Conservation (phyloP, 1,139 yeast species). For the Zygosaccharomyces sapae region DNA sequence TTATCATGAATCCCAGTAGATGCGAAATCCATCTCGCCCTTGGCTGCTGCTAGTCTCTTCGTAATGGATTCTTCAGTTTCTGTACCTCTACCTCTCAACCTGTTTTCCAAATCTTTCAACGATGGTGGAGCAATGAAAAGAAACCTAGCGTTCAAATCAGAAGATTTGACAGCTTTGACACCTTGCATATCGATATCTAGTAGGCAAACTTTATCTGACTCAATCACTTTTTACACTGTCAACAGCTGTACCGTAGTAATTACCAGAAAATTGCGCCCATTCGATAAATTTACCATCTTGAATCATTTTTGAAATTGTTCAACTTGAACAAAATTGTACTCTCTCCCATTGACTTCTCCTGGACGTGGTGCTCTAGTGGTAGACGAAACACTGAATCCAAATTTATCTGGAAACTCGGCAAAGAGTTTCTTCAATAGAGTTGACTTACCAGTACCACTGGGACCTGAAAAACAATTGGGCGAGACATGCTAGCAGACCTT, state of each 20-base stretch:
- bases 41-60: slow-evolving; percentile 82
- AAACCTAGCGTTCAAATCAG: slow-evolving; percentile 78
- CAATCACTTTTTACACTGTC: slow-evolving; percentile 63
- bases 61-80: slow-evolving; percentile 80
- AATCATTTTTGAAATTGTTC: slow-evolving; percentile 76
- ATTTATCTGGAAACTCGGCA: slow-evolving; percentile 80
- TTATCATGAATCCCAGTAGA: slow-evolving; percentile 88
- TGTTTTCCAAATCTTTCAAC: slow-evolving; percentile 62
- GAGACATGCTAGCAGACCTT: slow-evolving; percentile 30
- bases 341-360: slow-evolving; percentile 86
- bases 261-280: slow-evolving; percentile 97
- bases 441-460: slow-evolving; percentile 96
- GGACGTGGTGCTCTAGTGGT: slow-evolving; percentile 90
- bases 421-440: slow-evolving; percentile 85
- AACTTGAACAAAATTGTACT: slow-evolving; percentile 79
- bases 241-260: slow-evolving; percentile 90
- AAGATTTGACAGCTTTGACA: slow-evolving; percentile 77
- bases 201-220: slow-evolving; percentile 68
- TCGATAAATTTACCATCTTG: slow-evolving; percentile 77
- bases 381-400: slow-evolving; percentile 92
- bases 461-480: slow-evolving; percentile 97
- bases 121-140: slow-evolving; percentile 92
- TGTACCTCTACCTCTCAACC: slow-evolving; percentile 88
- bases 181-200: slow-evolving; percentile 99
- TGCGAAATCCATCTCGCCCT: slow-evolving; percentile 83